These are phyloP conservation scores for Eucalyptus albens DNA, from an alignment of 345 rosid genomes.

Conservation along the genomic window DNA sequence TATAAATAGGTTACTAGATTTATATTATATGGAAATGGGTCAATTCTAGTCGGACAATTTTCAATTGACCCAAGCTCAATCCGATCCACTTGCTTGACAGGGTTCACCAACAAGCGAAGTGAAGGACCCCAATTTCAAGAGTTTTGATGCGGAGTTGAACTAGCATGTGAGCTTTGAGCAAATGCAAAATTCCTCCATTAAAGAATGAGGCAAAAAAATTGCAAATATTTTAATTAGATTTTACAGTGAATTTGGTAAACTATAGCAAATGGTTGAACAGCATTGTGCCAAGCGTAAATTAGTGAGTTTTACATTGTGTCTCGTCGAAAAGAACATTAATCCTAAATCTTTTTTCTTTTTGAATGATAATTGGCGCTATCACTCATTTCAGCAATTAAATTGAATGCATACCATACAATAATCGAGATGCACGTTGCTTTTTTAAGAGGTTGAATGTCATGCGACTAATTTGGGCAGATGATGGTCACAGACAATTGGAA, in stretches of 20 bases:
- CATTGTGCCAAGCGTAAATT: neutral
- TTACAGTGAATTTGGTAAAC: neutral
- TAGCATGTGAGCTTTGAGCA: neutral
- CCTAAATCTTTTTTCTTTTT: neutral
- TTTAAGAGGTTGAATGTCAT: neutral
- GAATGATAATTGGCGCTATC: neutral
- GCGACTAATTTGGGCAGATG: neutral
- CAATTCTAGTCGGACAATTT: too few relatives aligned
- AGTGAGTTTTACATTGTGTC: neutral
- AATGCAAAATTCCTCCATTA: neutral
- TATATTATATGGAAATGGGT: too few relatives aligned
- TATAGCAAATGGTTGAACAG: neutral
- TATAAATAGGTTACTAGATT: neutral
- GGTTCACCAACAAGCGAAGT: neutral
- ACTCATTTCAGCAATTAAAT: neutral
- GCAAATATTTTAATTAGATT: neutral
- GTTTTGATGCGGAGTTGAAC: neutral
- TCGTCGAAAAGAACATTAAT: neutral
- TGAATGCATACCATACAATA: neutral
- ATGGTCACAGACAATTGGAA: neutral
- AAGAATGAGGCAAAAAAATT: neutral
- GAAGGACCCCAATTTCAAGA: neutral
- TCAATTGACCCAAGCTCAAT: neutral
- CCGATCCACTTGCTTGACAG: neutral
- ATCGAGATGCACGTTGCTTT: neutral